Conservation (phyloP, 352 stramenopile genomes). For the Globisporangium camurandrum region DNA sequence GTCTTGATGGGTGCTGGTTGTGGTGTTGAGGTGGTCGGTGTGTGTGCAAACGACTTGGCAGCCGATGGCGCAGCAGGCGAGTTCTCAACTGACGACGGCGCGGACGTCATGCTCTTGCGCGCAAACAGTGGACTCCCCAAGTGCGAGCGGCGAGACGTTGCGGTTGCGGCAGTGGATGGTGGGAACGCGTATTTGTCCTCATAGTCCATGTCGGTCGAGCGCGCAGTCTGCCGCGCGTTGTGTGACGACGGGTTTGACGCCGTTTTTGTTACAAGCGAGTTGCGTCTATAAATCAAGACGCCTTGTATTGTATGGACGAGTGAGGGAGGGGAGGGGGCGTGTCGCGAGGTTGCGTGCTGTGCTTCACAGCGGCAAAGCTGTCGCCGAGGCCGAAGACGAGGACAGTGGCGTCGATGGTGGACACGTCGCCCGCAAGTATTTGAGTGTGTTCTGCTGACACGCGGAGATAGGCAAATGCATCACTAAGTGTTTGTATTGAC, state of each 20-base stretch:
- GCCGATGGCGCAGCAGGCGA: constrained; percentile 7
- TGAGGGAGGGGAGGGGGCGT: neutral
- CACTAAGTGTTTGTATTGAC: too few relatives aligned
- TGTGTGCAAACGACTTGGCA: constrained; percentile 10
- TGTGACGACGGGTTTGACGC: constrained; percentile 3
- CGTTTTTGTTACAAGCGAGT: constrained; percentile 3
- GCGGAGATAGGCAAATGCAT: too few relatives aligned
- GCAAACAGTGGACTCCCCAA: constrained; percentile 13
- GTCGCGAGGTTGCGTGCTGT: too few relatives aligned
- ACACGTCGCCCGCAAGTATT: too few relatives aligned
- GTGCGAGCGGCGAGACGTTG: constrained; percentile 10
- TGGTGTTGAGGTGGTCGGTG: too few relatives aligned
- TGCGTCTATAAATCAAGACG: too few relatives aligned
- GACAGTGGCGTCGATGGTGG: too few relatives aligned
- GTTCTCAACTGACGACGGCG: constrained; percentile 6
- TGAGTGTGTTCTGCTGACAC: too few relatives aligned
- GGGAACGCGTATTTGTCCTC: constrained; percentile 14
- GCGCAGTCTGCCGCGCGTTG: constrained; percentile 2
- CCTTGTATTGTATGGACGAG: too few relatives aligned
- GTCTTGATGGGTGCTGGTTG: constrained; percentile 7
- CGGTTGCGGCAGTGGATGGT: too few relatives aligned
- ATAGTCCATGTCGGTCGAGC: constrained; percentile 12
- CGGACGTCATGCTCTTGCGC: constrained; percentile 10
- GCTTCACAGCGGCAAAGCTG: too few relatives aligned
- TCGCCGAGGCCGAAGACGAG: too few relatives aligned